phyloP scores from a whole-genome alignment of 805 yeast species.

The Millerozyma miso region DNA sequence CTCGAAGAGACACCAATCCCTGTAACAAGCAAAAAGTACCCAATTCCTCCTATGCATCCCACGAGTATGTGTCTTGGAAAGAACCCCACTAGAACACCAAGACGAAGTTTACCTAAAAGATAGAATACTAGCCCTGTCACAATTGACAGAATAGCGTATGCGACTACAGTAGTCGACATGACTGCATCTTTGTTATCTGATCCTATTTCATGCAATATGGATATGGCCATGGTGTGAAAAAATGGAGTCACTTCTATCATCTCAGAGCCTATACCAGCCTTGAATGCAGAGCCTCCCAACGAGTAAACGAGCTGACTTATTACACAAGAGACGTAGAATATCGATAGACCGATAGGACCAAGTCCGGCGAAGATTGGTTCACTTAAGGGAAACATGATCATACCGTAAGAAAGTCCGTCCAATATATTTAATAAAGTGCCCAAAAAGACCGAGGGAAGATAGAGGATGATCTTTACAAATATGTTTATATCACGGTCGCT shows the following conservation, averaged over 20 bases:
- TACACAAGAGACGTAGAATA: slow-evolving; percentile 92
- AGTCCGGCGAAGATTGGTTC: slow-evolving; percentile 69
- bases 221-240: slow-evolving; percentile 89
- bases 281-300: slow-evolving; percentile 85
- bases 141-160: slow-evolving; percentile 78
- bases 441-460: slow-evolving; percentile 76
- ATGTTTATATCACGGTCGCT: slow-evolving; percentile 7
- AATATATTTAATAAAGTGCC: slow-evolving; percentile 83
- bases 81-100: slow-evolving; percentile 88
- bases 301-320: slow-evolving; percentile 86
- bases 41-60: slow-evolving; percentile 98
- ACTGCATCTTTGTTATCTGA: slow-evolving; percentile 47
- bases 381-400: slow-evolving; percentile 93
- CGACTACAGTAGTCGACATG: slow-evolving; percentile 79
- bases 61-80: slow-evolving; percentile 95
- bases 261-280: slow-evolving; percentile 91
- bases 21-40: slow-evolving; percentile 84
- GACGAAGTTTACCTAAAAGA: slow-evolving; percentile 66
- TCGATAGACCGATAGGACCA: slow-evolving; percentile 87
- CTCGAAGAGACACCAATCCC: slow-evolving; percentile 91
- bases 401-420: slow-evolving; percentile 93
- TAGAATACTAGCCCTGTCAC: slow-evolving; percentile 84
- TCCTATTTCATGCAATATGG: slow-evolving; percentile 57
- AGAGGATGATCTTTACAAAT: slow-evolving; percentile 38
- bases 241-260: slow-evolving; percentile 99